Evolutionary conservation across 805 yeast genomes (phyloP).

Genomic region (Candida palmyrensis): DNA sequence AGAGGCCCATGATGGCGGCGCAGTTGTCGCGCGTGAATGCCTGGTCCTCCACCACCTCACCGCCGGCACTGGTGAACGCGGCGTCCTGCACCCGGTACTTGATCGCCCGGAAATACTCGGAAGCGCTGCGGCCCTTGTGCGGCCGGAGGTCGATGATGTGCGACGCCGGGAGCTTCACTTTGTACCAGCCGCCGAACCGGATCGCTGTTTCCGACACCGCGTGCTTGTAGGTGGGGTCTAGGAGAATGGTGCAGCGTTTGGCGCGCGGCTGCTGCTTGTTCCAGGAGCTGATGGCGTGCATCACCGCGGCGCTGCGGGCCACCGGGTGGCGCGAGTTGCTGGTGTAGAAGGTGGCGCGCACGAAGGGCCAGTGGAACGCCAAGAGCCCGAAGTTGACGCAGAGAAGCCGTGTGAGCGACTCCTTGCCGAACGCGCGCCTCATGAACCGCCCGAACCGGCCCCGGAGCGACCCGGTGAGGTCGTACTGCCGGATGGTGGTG

Average conservation of each 20-base stretch:
- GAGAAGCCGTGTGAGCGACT: constrained; percentile 23
- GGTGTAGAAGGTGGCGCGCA: constrained; percentile 34
- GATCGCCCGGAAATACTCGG: constrained; percentile 34
- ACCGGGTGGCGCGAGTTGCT: constrained; percentile 34
- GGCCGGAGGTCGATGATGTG: constrained; percentile 38
- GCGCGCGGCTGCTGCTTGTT: constrained; percentile 18
- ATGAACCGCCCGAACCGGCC: constrained; percentile 20
- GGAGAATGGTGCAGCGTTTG: constrained; percentile 26
- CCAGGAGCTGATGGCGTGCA: constrained; percentile 33
- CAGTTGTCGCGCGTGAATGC: constrained; percentile 29
- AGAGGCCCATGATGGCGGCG: constrained; percentile 22
- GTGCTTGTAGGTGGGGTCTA: constrained; percentile 34
- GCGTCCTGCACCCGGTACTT: constrained; percentile 36
- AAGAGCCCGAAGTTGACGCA: constrained; percentile 36
- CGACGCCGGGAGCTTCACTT: constrained; percentile 30
- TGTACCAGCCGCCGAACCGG: constrained; percentile 33
- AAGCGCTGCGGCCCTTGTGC: constrained; percentile 20
- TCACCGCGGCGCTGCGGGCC: constrained; percentile 35
- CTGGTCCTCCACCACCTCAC: constrained; percentile 26
- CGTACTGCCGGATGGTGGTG: constrained; percentile 32
- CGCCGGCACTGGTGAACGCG: constrained; percentile 27
- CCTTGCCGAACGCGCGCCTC: constrained; percentile 19
- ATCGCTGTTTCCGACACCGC: constrained; percentile 27
- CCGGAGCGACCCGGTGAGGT: constrained; percentile 26
- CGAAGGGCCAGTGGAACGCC: constrained; percentile 44